Conservation (phyloP, 768 basidiomycete species). For the Boletus tylopilopsis region DNA sequence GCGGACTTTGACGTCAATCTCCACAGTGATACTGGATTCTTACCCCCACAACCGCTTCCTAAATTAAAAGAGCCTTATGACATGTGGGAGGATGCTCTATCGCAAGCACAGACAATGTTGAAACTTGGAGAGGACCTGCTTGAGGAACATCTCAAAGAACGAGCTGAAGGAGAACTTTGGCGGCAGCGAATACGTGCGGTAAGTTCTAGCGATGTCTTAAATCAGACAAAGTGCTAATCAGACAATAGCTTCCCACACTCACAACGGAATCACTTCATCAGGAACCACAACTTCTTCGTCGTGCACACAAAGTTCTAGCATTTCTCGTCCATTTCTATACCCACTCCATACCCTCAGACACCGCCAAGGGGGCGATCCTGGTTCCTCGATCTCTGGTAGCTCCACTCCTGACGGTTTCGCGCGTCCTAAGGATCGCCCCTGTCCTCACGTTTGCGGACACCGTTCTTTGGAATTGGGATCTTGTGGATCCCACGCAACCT, state of each 20-base stretch:
- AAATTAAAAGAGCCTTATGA: constrained; percentile 50
- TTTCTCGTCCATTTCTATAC: constrained; percentile 90
- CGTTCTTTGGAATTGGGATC: constrained; percentile 89
- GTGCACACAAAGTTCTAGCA: constrained; percentile 86
- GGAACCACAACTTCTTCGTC: constrained; percentile 63
- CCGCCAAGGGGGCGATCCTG: constrained; percentile 38
- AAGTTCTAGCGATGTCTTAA: constrained; percentile 29
- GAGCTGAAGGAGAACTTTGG: constrained; percentile 64
- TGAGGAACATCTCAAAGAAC: constrained; percentile 44
- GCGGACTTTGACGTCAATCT: constrained; percentile 51
- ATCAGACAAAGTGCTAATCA: constrained; percentile 10
- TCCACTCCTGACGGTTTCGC: constrained; percentile 75
- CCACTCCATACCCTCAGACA: constrained; percentile 62
- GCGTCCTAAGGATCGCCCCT: constrained; percentile 80
- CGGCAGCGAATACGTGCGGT: constrained; percentile 59
- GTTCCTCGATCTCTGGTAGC: constrained; percentile 77
- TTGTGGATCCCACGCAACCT: constrained; percentile 53
- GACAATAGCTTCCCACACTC: constrained; percentile 66
- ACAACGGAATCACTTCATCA: constrained; percentile 47
- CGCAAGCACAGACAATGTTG: constrained; percentile 49
- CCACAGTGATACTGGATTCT: constrained; percentile 68
- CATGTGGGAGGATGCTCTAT: constrained; percentile 70
- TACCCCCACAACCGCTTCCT: constrained; percentile 64
- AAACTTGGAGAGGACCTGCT: constrained; percentile 55
- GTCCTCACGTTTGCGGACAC: constrained; percentile 95